Evolutionary conservation across 2,329 filamentous ascomycete species (phyloP).

Genomic region (Pyrenochaeta sp.): DNA sequence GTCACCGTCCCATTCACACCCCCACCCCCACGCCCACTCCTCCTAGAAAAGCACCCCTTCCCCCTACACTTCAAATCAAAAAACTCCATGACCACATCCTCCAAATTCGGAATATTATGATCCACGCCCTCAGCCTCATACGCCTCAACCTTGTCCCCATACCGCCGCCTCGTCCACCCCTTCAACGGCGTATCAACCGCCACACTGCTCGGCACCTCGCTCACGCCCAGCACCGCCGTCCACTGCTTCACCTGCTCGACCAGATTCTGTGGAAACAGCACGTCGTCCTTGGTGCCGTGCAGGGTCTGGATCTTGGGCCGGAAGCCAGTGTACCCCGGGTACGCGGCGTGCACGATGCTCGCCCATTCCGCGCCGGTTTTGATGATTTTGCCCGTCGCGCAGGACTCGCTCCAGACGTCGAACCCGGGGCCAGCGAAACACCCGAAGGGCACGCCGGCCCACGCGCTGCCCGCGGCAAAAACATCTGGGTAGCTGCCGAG

Average conservation of each 20-base stretch:
- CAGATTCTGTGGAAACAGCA: slow-evolving; percentile 41
- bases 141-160: slow-evolving; percentile 41
- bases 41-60: slow-evolving; percentile 24
- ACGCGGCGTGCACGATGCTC: slow-evolving; percentile 35
- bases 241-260: slow-evolving; percentile 46
- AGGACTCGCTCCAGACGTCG: slow-evolving; percentile 41
- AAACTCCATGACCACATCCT: slow-evolving; percentile 39
- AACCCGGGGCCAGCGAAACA: slow-evolving; percentile 44
- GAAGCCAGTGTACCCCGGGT: slow-evolving; percentile 38
- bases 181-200: slow-evolving; percentile 35
- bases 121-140: slow-evolving; percentile 37
- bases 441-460: slow-evolving; percentile 45
- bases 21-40: not conserved
- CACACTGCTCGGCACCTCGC: slow-evolving; percentile 26
- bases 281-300: slow-evolving; percentile 36
- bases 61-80: slow-evolving; percentile 39
- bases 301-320: slow-evolving; percentile 43
- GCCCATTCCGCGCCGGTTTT: slow-evolving; percentile 42
- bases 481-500: slow-evolving; percentile 44
- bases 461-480: slow-evolving; percentile 44
- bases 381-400: slow-evolving; percentile 41
- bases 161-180: slow-evolving; percentile 40
- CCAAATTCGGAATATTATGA: slow-evolving; percentile 43
- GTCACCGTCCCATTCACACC: too few relatives aligned
- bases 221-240: slow-evolving; percentile 40